These are phyloP conservation scores for Alternaria angustiovoidea DNA, from an alignment of 2,329 filamentous ascomycete species.

Conservation along the genomic window DNA sequence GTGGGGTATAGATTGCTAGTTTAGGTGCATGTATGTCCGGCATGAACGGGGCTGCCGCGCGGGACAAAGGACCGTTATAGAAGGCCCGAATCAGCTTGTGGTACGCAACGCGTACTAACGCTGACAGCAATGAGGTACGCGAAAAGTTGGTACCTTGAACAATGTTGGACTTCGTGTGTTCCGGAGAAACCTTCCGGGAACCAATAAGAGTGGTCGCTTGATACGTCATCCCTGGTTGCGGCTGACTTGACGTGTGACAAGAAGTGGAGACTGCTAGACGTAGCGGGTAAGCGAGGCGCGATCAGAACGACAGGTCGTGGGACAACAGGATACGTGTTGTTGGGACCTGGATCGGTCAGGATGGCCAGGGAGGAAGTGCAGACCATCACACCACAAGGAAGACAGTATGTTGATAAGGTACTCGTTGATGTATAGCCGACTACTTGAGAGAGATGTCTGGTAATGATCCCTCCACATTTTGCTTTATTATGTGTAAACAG, in stretches of 20 bases:
- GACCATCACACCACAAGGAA: background rate
- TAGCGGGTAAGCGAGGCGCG: background rate
- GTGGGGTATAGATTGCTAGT: background rate
- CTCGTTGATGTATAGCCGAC: background rate
- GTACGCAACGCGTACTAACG: too few relatives aligned
- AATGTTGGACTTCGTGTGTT: background rate
- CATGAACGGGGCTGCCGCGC: background rate
- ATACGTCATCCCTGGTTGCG: background rate
- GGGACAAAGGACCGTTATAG: background rate
- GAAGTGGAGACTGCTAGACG: background rate
- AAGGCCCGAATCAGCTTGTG: background rate
- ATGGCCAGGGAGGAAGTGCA: background rate
- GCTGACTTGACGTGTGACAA: conserved; percentile 1
- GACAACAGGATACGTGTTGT: background rate
- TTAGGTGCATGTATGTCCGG: background rate
- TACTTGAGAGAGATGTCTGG: background rate
- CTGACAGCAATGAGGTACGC: background rate
- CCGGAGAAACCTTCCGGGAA: background rate
- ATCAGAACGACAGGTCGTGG: background rate
- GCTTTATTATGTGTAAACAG: background rate
- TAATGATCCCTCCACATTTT: background rate
- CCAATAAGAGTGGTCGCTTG: background rate
- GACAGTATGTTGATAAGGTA: background rate
- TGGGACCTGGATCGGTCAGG: background rate
- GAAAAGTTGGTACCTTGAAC: background rate